Evolutionary conservation across 176 grass and related monocot genomes (phyloP).

Genomic region (Tuctoria greenei): DNA sequence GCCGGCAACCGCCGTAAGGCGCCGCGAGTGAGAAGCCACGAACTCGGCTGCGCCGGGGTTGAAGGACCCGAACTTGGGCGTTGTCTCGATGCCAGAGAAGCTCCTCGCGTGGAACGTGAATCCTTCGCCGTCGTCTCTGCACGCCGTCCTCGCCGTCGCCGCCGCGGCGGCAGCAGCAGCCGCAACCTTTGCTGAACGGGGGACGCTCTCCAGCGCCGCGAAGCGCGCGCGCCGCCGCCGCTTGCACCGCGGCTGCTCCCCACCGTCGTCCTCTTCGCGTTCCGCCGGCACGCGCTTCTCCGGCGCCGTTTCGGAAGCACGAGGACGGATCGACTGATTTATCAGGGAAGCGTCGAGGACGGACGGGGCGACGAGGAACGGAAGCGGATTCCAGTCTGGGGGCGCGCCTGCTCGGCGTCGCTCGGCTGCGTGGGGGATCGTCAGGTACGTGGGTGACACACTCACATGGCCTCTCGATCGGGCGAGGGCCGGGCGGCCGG

Average conservation of each 20-base stretch:
- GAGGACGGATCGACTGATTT: slow-evolving; percentile 1
- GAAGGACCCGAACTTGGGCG: slow-evolving; percentile 57
- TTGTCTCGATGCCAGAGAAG: slow-evolving; percentile 44
- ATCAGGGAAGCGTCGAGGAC: not conserved
- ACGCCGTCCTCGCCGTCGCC: not conserved
- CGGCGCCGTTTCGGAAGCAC: not conserved
- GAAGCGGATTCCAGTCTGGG: slow-evolving; percentile 19
- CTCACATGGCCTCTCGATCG: slow-evolving; percentile 37
- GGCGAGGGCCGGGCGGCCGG: not conserved
- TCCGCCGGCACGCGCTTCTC: slow-evolving; percentile 32
- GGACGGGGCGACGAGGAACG: too few species aligned
- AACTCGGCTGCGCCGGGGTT: slow-evolving; percentile 31
- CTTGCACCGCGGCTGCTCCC: slow-evolving; percentile 35
- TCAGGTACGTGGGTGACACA: slow-evolving; percentile 34
- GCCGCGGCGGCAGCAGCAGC: not conserved
- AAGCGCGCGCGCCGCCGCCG: slow-evolving; percentile 39
- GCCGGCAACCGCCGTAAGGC: not conserved
- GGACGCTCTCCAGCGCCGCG: slow-evolving; percentile 43
- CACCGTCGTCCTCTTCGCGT: not conserved
- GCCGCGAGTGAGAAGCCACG: slow-evolving; percentile 26
- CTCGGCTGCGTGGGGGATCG: slow-evolving; percentile 20
- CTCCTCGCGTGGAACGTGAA: slow-evolving; percentile 49
- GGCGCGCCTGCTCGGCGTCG: not conserved
- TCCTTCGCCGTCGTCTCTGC: not conserved
- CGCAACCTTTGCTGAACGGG: not conserved